These are phyloP conservation scores for Penicillium nordicum DNA, from an alignment of 2,329 filamentous ascomycete species.

Conservation along the genomic window DNA sequence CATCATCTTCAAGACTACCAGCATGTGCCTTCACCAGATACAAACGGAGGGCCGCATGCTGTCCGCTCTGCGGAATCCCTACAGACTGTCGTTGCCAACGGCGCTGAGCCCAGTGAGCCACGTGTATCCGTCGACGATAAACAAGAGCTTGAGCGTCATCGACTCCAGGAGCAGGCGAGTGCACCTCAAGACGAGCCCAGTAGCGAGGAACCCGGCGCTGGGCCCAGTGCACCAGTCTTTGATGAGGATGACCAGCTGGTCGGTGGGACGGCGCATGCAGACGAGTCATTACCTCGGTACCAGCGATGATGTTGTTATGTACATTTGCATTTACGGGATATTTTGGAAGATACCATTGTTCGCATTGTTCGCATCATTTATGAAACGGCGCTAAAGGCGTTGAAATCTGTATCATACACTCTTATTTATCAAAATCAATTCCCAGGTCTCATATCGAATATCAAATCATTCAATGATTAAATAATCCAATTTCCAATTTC, in stretches of 20 bases:
- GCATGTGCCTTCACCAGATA: conserved; percentile 25
- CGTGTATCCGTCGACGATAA: conserved; percentile 63
- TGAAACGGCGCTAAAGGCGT: conserved; percentile 13
- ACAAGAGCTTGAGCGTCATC: conserved; percentile 67
- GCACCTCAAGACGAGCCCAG: conserved; percentile 47
- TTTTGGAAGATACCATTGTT: conserved; percentile 35
- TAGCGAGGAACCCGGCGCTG: conserved; percentile 14
- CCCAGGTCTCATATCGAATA: not conserved
- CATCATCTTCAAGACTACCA: conserved; percentile 53
- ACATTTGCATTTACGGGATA: conserved; percentile 32
- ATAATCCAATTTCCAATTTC: too few relatives aligned
- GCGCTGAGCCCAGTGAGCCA: conserved; percentile 39
- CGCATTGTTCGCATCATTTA: conserved; percentile 24
- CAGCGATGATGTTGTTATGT: conserved; percentile 34
- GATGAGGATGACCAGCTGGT: conserved; percentile 52
- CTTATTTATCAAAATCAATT: conserved; percentile 3
- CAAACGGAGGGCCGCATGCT: conserved; percentile 19
- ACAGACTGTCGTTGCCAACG: conserved; percentile 30
- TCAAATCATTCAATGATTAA: not conserved
- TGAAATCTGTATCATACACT: conserved; percentile 21
- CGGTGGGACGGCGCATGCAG: conserved; percentile 35
- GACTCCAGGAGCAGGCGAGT: conserved; percentile 63
- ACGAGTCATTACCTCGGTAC: conserved; percentile 45
- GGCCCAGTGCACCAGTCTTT: conserved; percentile 59
- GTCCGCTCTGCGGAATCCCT: conserved; percentile 31